phyloP scores from a whole-genome alignment of 2,329 filamentous ascomycete genomes.

The Septoria petroselini region DNA sequence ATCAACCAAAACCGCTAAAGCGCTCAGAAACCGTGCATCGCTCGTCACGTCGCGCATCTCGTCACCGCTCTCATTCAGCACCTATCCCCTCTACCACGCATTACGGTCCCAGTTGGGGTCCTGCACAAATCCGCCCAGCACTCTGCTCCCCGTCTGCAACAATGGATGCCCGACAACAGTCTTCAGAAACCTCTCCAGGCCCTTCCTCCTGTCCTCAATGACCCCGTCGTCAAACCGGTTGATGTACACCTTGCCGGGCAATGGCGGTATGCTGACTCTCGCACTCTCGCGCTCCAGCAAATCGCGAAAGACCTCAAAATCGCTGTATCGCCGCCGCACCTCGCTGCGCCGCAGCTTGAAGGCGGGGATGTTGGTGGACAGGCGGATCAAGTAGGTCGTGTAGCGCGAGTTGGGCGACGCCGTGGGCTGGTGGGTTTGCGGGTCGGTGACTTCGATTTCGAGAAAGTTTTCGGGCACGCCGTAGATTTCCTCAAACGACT shows the following conservation, averaged over 20 bases:
- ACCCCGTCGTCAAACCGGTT: conserved; percentile 98
- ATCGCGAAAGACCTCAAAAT: conserved; percentile 98
- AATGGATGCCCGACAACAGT: conserved; percentile 96
- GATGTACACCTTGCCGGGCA: conserved; percentile 96
- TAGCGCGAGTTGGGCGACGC: conserved; percentile 59
- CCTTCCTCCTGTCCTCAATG: conserved; percentile 88
- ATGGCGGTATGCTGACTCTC: conserved; percentile 88
- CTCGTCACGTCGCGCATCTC: too few relatives aligned
- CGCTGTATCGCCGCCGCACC: conserved; percentile 90
- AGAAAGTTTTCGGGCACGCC: conserved; percentile 97
- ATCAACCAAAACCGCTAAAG: too few relatives aligned
- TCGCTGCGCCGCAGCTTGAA: conserved; percentile 86
- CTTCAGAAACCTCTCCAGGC: conserved; percentile 91
- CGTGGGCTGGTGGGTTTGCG: conserved; percentile 89
- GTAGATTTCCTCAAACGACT: conserved; percentile 99
- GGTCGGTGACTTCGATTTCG: conserved; percentile 95
- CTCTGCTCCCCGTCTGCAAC: conserved; percentile 95
- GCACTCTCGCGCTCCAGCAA: conserved; percentile 94
- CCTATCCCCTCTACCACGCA: conserved; percentile 59
- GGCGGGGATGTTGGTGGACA: conserved; percentile 96
- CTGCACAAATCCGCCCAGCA: conserved; percentile 93
- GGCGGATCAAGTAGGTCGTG: conserved; percentile 97
- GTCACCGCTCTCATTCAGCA: too few relatives aligned
- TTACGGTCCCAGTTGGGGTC: conserved; percentile 91
- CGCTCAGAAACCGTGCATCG: too few relatives aligned